Percentiles rank a stretch among this genome's conserved stretches.
phyloP scores from a whole-genome alignment of 1,139 yeast genomes.

The Saccharomyces uvarum region DNA sequence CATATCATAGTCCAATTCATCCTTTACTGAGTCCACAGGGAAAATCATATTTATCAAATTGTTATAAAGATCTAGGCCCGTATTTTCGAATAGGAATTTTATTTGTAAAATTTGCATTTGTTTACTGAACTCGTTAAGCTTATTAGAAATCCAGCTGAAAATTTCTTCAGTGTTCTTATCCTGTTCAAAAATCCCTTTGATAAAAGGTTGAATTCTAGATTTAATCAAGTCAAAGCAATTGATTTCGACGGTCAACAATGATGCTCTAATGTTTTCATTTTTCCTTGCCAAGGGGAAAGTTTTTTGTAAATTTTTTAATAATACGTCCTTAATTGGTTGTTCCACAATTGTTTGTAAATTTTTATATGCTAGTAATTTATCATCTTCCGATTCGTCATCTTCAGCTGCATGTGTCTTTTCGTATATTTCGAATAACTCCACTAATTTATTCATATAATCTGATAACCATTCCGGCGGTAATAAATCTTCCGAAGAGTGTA shows the following conservation, averaged over 20 bases:
- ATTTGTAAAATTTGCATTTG: conserved; percentile 36
- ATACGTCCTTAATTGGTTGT: conserved; percentile 18
- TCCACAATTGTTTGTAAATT: conserved; percentile 30
- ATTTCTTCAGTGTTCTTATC: conserved; percentile 29
- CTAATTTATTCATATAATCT: conserved; percentile 39
- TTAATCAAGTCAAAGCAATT: conserved; percentile 56
- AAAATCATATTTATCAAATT: conserved; percentile 66
- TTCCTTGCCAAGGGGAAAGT: conserved; percentile 28
- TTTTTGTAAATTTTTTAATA: conserved; percentile 18
- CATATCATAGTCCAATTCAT: conserved; percentile 43
- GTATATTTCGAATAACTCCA: conserved; percentile 44
- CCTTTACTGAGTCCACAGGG: conserved; percentile 44
- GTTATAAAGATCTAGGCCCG: conserved; percentile 48
- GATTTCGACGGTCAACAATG: conserved; percentile 39
- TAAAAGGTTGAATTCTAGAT: conserved; percentile 42
- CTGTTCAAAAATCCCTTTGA: conserved; percentile 23
- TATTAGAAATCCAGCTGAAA: conserved; percentile 34
- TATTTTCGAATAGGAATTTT: conserved; percentile 39
- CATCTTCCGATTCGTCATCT: conserved; percentile 15
- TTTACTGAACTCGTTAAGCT: conserved; percentile 33
- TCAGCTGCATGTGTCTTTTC: conserved; percentile 33
- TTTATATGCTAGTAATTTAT: conserved; percentile 21
- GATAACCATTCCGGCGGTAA: conserved; percentile 71
- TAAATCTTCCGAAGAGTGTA: conserved; percentile 29
- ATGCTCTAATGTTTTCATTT: conserved; percentile 19